Evolutionary conservation across 2,329 filamentous ascomycete species (phyloP), one percentile per base, ranked within the genome.

Genomic region (Trichoderma koningii): DNA sequence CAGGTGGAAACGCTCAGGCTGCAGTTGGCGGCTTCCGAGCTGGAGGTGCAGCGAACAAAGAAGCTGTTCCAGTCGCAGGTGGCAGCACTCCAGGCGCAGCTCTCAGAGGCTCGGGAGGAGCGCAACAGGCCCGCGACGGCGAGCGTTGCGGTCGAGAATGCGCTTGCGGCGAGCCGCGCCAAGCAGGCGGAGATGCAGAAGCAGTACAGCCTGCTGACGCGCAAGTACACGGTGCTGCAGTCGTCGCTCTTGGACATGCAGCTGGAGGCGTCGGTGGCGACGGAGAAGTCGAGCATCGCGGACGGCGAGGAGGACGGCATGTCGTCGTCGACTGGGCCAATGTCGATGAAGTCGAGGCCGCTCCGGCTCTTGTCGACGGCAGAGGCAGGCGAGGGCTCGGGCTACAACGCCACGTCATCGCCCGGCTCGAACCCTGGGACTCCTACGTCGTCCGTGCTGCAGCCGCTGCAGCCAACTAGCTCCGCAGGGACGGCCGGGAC

Each of bases 1-100:
- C 83, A 85, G 57, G 81, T 87, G 7, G 83, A 88, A 68, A 79
- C 83, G 62, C 78, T 90, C 23, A 81, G 82, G 53, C 78, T 87
- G 78, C 83, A 87, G 68, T 76, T 93, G 67, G 76, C 73, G 48
- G 82, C 81, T 6, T 77, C 77, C 21, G 81, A 84, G 51, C 70
- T 71, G n/a, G 83, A 86, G 55, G 71, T 84, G 2, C 74, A 78
- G 59, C 76, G 77, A 56, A 77, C 76, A 30, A 78, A 74, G 66
- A 74, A 73, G 41, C 71, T 79, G n/a, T 84, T 83, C 66, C 73
- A 83, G 64, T 75, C 75, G 5, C 83, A 86, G 66, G 78, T 86
- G 15, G 72, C 72, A n/a, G 74, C 73, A 19, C 77, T 87, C 9
- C 81, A 82, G 64, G 71, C 73, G 7, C 80, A 78, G 68, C 73